phyloP scores from a whole-genome alignment of 2,329 filamentous ascomycete species.

The Aphanocladium album region DNA sequence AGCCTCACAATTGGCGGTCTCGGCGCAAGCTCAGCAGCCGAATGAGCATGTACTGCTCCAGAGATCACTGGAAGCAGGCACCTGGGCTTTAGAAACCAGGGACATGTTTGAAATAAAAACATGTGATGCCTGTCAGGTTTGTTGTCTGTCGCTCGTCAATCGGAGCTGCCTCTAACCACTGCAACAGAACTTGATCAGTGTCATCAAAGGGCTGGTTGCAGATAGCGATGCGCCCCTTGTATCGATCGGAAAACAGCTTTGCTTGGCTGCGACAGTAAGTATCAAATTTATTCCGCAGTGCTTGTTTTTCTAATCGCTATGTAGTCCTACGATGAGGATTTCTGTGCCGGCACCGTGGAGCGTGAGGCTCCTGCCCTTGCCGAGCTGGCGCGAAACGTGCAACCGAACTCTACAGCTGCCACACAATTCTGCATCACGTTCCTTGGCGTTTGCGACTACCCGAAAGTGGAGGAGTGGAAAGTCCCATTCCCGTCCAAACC shows the following conservation, averaged over 20 bases:
- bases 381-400: constrained; percentile 41
- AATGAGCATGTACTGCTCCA: background rate
- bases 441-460: constrained; percentile 49
- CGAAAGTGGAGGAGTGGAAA: constrained; percentile 37
- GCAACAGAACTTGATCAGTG: constrained; percentile 20
- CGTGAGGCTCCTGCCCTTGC: constrained; percentile 51
- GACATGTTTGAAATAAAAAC: constrained; percentile 13
- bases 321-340: constrained; percentile 47
- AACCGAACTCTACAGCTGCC: constrained; percentile 44
- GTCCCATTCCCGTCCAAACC: constrained; percentile 41
- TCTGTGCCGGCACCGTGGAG: constrained; percentile 48
- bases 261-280: constrained; percentile 27
- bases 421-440: constrained; percentile 48
- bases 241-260: constrained; percentile 25
- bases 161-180: background rate
- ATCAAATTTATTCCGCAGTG: no score
- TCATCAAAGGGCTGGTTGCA: constrained; percentile 39
- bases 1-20: background rate
- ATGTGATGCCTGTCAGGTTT: constrained; percentile 24
- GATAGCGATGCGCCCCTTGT: constrained; percentile 39
- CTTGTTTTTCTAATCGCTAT: background rate
- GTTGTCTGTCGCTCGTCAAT: background rate
- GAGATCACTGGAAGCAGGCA: constrained; percentile 3
- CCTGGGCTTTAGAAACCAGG: constrained; percentile 9
- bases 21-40: background rate